Evolutionary conservation across 2,329 filamentous ascomycete species (phyloP).

Genomic region (Cordyceps cateniannulata): DNA sequence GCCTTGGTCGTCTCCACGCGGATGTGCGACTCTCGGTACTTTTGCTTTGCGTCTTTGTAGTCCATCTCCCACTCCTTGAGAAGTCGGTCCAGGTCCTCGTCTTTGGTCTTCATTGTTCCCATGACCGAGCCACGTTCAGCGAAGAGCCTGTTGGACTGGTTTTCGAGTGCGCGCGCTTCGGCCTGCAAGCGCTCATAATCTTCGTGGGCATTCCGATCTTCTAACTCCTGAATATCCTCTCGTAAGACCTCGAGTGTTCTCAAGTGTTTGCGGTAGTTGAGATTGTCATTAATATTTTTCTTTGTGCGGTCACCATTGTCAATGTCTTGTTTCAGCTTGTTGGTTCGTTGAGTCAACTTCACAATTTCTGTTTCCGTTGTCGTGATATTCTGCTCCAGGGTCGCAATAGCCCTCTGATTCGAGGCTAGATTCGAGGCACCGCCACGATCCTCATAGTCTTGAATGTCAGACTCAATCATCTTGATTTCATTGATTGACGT

Average conservation of each 20-base stretch:
- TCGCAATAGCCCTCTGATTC: conserved; percentile 62
- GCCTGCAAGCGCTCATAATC: conserved; percentile 69
- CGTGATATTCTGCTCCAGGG: conserved; percentile 59
- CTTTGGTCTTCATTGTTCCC: conserved; percentile 76
- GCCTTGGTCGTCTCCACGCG: conserved; percentile 88
- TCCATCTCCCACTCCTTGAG: conserved; percentile 76
- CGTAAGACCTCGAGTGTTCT: conserved; percentile 61
- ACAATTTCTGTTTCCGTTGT: conserved; percentile 61
- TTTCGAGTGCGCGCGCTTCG: conserved; percentile 63
- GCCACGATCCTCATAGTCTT: conserved; percentile 68
- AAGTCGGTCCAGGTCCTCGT: conserved; percentile 69
- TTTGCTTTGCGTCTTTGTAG: conserved; percentile 72
- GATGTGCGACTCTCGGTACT: conserved; percentile 84
- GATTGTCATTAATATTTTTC: conserved; percentile 81
- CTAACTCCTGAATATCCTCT: conserved; percentile 65
- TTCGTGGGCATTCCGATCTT: conserved; percentile 72
- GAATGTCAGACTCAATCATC: conserved; percentile 69
- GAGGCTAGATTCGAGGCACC: conserved; percentile 65
- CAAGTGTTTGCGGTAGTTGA: conserved; percentile 73
- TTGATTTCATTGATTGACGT: conserved; percentile 72
- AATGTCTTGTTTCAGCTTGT: conserved; percentile 70
- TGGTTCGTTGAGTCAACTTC: conserved; percentile 62
- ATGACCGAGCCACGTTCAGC: conserved; percentile 69
- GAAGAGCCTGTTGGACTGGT: conserved; percentile 59
- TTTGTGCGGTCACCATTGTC: conserved; percentile 76